Base-by-base conservation (phyloP, 192 early-diverging fungal genomes). In the Backusella tarrabulga region DNA sequence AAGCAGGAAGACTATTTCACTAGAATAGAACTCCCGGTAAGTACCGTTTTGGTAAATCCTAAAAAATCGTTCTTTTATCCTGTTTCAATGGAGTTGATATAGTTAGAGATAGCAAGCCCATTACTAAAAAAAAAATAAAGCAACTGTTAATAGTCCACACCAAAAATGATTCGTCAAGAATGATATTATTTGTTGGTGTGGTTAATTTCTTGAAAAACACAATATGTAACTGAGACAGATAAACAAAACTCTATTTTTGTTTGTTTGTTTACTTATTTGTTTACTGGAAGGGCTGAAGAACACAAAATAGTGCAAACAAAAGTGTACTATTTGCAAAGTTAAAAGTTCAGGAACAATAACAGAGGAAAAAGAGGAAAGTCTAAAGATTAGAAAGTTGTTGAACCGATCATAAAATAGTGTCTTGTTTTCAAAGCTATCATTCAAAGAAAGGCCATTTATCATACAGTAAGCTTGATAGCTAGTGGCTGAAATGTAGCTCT, bases 11-110 rank as follows among this genome's bases (percentile, higher is more conserved):
- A 4, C 6, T 70, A 34, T 70, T 23, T 26, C 15, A 23, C 12
- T 21, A 21, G 1, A 41, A 21, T 38, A 21, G 21, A 41, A 34
- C 17, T 11, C 9, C 42, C 71, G 71, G 71, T 50, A 72, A 46
- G 23, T 72, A 72, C 71, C 12, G 26, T 44, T 72, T 72, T 50
- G 71, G 71, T 44, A 72, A 68, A 36, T 68, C 15, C 67, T 68
- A 68, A 35, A 68, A 68, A 68, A 68, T 68, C 67, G 19, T 19
- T 35, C 19, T 36, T n/a, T 68, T 68, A n/a, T 66, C 60, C 23
- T n/a, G 60, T 67, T 67, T 34, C 12, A 29, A 67, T 34, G 15
- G 12, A 6, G 32, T 17, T 29, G 32, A 63, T 9, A 23, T 63
- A 14, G n/a, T 12, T 19, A 26, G 9, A 63, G 56, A 63, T 63